Evolutionary conservation across 305 asterid genomes (phyloP).

Genomic region (Ilex paraguariensis): DNA sequence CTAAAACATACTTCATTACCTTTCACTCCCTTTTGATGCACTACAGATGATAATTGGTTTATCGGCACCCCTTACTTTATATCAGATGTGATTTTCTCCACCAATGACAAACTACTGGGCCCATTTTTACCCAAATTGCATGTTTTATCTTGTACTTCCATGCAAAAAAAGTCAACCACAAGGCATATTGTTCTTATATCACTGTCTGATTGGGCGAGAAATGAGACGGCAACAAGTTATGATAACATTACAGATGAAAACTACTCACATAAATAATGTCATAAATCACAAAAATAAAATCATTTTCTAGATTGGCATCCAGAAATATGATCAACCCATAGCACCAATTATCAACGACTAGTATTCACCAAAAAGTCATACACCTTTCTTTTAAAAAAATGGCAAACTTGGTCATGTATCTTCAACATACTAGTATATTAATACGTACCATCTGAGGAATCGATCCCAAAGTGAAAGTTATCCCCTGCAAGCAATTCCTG

Average conservation of each 20-base stretch:
- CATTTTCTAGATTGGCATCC: no score
- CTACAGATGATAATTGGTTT: background rate
- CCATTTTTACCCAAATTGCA: background rate
- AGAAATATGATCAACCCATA: background rate
- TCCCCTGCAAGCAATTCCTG: conserved; percentile 70
- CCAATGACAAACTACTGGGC: no score
- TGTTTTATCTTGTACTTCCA: conserved; percentile 33
- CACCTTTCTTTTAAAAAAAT: background rate
- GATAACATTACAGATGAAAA: no score
- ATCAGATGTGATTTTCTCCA: no score
- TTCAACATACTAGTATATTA: conserved; percentile 15
- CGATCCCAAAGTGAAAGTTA: conserved; percentile 82
- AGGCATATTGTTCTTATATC: no score
- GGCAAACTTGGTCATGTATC: conserved; percentile 8
- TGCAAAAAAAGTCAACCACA: conserved; percentile 5
- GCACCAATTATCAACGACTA: background rate
- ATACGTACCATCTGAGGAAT: conserved; percentile 66
- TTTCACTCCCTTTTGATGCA: background rate
- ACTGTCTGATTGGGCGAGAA: no score
- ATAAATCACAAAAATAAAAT: no score
- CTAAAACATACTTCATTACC: no score
- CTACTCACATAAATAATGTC: no score
- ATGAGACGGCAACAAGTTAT: no score
- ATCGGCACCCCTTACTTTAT: no score
- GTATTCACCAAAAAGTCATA: background rate